Evolutionary conservation across 352 stramenopile genomes (phyloP).

Genomic region (Achlya hypogyna): DNA sequence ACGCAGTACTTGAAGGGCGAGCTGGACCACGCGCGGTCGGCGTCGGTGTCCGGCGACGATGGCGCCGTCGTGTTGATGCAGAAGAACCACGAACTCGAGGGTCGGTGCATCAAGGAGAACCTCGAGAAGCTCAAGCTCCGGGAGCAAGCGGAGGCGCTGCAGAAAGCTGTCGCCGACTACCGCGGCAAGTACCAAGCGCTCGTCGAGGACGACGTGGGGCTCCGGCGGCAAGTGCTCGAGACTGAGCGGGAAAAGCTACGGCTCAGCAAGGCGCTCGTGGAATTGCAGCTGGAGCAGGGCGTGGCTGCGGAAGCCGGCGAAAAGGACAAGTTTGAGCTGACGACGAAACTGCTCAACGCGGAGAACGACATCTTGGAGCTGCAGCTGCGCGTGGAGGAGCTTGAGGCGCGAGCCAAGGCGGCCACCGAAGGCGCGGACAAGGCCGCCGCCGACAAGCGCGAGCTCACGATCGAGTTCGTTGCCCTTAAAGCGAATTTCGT

Average conservation of each 20-base stretch:
- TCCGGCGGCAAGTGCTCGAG: slow-evolving; percentile 45
- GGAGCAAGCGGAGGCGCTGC: slow-evolving; percentile 40
- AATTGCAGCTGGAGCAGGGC: slow-evolving; percentile 49
- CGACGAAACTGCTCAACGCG: slow-evolving; percentile 48
- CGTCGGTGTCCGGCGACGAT: background rate
- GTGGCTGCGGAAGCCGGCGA: slow-evolving; percentile 35
- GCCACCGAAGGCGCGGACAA: background rate
- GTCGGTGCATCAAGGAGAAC: slow-evolving; percentile 26
- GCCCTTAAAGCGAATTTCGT: slow-evolving; percentile 22
- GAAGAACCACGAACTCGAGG: slow-evolving; percentile 39
- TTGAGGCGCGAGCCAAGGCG: background rate
- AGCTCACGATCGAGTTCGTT: slow-evolving; percentile 21
- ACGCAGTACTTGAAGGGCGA: background rate
- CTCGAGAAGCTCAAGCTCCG: slow-evolving; percentile 36
- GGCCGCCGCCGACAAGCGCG: background rate
- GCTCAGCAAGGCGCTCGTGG: slow-evolving; percentile 54
- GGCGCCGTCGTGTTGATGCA: slow-evolving; percentile 3
- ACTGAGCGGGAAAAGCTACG: slow-evolving; percentile 63
- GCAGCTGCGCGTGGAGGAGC: slow-evolving; percentile 24
- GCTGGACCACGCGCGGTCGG: background rate
- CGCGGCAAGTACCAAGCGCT: slow-evolving; percentile 50
- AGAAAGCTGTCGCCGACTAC: slow-evolving; percentile 32
- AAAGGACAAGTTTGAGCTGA: slow-evolving; percentile 48
- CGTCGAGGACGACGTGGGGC: slow-evolving; percentile 49
- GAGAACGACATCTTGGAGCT: slow-evolving; percentile 59